Evolutionary conservation across 202 grass and related monocot genomes (phyloP).

Genomic region (Setaria viridis): DNA sequence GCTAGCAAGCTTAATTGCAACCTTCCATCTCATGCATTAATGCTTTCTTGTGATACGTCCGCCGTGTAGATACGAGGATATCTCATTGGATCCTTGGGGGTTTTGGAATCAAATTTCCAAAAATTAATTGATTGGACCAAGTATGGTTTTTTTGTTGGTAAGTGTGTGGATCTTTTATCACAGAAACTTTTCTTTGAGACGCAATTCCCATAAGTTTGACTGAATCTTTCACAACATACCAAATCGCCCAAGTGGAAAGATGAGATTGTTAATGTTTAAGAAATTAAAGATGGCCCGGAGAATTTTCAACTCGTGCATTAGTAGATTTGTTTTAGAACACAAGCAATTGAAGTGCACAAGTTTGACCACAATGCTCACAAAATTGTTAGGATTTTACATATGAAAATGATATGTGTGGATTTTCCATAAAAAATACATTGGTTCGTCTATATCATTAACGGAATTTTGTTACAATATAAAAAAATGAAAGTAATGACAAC

Average conservation of each 20-base stretch:
- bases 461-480: background rate
- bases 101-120: background rate
- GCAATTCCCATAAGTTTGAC: background rate
- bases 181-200: background rate
- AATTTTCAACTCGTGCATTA: background rate
- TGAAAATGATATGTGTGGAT: background rate
- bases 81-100: background rate
- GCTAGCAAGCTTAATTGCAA: background rate
- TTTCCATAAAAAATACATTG: background rate
- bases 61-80: slow-evolving; percentile 8
- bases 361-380: background rate
- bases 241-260: background rate
- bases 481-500: background rate
- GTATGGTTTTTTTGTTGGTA: no score
- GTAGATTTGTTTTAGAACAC: background rate
- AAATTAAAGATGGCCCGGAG: background rate
- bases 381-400: background rate
- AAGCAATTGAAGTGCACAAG: background rate
- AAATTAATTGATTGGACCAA: no score
- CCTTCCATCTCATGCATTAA: slow-evolving; percentile 23
- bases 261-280: background rate
- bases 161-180: background rate
- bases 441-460: no score
- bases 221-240: background rate
- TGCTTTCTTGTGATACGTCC: background rate